These are phyloP conservation scores for Vitis cinerea DNA, from an alignment of 164 flowering plant species.

Conservation along the genomic window DNA sequence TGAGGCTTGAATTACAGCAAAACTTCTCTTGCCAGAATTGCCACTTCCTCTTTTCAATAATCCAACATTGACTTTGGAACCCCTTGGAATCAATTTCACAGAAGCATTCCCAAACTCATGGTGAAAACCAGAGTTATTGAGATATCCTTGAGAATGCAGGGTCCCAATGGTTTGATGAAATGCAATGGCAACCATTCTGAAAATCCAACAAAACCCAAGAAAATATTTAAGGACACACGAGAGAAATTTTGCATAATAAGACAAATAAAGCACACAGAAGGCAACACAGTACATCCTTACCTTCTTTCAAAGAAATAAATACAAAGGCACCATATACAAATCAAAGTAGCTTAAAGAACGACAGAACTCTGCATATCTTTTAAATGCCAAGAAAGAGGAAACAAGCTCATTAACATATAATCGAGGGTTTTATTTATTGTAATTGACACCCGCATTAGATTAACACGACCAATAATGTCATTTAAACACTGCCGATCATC, in stretches of 20 bases:
- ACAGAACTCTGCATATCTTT: background rate
- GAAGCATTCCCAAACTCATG: constrained; percentile 31
- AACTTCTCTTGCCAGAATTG: constrained; percentile 27
- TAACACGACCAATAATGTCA: no score
- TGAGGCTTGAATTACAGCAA: constrained; percentile 48
- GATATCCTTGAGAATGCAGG: constrained; percentile 34
- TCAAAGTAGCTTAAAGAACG: background rate
- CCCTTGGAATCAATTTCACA: constrained; percentile 34
- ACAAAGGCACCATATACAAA: background rate
- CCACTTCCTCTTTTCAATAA: constrained; percentile 22
- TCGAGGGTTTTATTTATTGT: no score
- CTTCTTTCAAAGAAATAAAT: background rate
- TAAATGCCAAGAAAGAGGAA: background rate
- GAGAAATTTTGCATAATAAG: background rate
- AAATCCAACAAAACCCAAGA: constrained; percentile 12
- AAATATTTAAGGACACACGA: constrained; percentile 1
- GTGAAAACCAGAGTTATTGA: constrained; percentile 18
- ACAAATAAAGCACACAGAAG: background rate
- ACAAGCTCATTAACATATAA: no score
- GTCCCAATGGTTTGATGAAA: constrained; percentile 50
- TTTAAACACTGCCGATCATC: no score
- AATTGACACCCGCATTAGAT: no score
- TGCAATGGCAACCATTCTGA: constrained; percentile 68
- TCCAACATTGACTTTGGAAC: constrained; percentile 24
- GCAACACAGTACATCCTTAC: background rate